Evolutionary conservation across 208 protist species (phyloP), one percentile per base, ranked within the genome.

Genomic region (Eutreptiella sp.): DNA sequence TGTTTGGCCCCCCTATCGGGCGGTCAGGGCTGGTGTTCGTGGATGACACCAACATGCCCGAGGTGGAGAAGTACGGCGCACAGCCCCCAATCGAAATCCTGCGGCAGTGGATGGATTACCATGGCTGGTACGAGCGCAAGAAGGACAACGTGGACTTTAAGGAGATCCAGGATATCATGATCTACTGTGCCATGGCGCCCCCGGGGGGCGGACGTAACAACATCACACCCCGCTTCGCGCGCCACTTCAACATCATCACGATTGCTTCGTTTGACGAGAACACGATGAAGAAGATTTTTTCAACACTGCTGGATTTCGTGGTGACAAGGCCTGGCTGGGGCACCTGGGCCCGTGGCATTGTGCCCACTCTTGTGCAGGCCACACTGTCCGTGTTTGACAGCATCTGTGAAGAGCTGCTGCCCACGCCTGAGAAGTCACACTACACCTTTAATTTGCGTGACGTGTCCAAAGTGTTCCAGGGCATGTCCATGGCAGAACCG

Each of bases 371-470:
- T 4, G 89, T 98, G n/a, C 32, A 47, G 16, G 84, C 87, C 4
- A 89, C 91, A 3, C 77, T 97, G 28, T 83, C 89, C 38, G 61
- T 96, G 11, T 98, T 95, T 80, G 81, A 85, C 53, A 85, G 70
- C 0, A 79, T 95, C 19, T 67, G 82, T 21, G 65, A 81, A 19
- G 89, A 92, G 26, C 73, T 97, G 36, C 93, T 93, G 54, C 93
- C 95, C 4, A 97, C 95, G 9, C 95, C 95, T 24, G 75, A 92
- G 69, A 97, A 97, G 75, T 94, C 85, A 39, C 95, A 97, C 77
- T 98, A 98, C 76, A 94, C 90, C n/a, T 98, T 97, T 76, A 98
- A 98, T 70, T 59, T 98, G 61, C 87, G 95, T 52, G 95, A 98
- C 68, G 77, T 97, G 19, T 86, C 89, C 39, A 93, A 93, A 60